Conservation (phyloP, 495 filamentous ascomycete genomes). For the Tuber borchii region DNA sequence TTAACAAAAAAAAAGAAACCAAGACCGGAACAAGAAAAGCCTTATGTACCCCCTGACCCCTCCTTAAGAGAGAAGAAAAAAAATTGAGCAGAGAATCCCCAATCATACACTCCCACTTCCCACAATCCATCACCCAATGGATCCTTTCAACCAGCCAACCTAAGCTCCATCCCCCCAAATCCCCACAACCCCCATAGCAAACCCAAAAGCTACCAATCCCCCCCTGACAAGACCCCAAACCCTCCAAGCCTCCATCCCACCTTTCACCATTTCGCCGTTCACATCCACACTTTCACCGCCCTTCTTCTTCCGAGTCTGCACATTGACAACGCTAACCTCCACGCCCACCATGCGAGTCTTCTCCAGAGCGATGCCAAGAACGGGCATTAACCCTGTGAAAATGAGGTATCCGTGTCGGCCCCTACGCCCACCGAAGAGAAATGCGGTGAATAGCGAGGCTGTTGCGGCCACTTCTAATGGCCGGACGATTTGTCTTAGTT, state of each 20-base stretch:
- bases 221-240: slow-evolving; percentile 37
- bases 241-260: slow-evolving; percentile 35
- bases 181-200: slow-evolving; percentile 36
- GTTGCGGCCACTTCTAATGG: slow-evolving; percentile 50
- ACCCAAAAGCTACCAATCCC: slow-evolving; percentile 32
- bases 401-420: slow-evolving; percentile 62
- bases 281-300: slow-evolving; percentile 30
- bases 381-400: slow-evolving; percentile 51
- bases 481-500: slow-evolving; percentile 49
- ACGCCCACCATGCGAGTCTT: slow-evolving; percentile 41
- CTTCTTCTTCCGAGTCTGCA: slow-evolving; percentile 25
- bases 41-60: neutral
- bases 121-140: neutral
- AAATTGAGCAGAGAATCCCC: neutral
- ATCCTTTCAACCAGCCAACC: neutral
- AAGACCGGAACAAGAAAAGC: neutral
- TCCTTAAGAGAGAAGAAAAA: neutral
- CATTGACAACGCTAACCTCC: slow-evolving; percentile 32
- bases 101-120: neutral
- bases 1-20: too few species aligned
- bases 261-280: slow-evolving; percentile 40
- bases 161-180: slow-evolving; percentile 40
- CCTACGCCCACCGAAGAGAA: slow-evolving; percentile 52
- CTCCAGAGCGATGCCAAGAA: slow-evolving; percentile 45
- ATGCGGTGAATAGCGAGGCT: slow-evolving; percentile 54